These are phyloP conservation scores for Kwoniella europaea DNA, from an alignment of 768 basidiomycete species.

Conservation along the genomic window DNA sequence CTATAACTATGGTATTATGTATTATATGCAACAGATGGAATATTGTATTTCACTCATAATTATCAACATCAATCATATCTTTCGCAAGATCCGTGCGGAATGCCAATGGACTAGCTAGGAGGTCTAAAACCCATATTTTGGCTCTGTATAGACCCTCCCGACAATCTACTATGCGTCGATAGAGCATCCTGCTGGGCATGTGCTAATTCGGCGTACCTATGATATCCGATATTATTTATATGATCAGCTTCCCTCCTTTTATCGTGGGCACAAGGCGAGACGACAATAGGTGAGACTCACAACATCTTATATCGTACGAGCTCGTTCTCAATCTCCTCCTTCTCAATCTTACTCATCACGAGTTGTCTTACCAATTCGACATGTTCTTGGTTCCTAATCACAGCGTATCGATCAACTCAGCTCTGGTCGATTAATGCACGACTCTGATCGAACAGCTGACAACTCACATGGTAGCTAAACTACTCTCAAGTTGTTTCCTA, in stretches of 20 bases:
- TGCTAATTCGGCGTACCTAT: slow-evolving; percentile 74
- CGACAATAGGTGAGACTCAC: slow-evolving; percentile 62
- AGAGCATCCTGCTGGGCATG: slow-evolving; percentile 75
- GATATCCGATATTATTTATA: not conserved
- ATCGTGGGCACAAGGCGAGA: not conserved
- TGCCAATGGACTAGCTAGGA: not conserved
- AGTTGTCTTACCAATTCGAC: slow-evolving; percentile 68
- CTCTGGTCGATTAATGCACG: fast-evolving
- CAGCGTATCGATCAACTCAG: slow-evolving; percentile 61
- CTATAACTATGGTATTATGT: not conserved
- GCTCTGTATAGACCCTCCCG: slow-evolving; percentile 14
- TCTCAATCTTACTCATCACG: slow-evolving; percentile 82
- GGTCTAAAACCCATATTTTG: not conserved
- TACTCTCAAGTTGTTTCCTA: slow-evolving; percentile 80
- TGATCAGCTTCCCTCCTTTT: not conserved
- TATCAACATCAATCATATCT: too few relatives aligned
- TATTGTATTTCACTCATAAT: not conserved
- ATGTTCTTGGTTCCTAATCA: slow-evolving; percentile 54
- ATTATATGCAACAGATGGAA: not conserved
- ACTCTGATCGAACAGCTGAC: not conserved
- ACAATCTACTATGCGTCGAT: slow-evolving; percentile 61
- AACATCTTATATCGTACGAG: slow-evolving; percentile 91
- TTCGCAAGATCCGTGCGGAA: not conserved
- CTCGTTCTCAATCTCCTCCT: slow-evolving; percentile 91
- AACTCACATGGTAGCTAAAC: slow-evolving; percentile 63